These are phyloP conservation scores for Clavariopsis aquatica DNA, from an alignment of 495 filamentous ascomycete genomes.

Conservation along the genomic window DNA sequence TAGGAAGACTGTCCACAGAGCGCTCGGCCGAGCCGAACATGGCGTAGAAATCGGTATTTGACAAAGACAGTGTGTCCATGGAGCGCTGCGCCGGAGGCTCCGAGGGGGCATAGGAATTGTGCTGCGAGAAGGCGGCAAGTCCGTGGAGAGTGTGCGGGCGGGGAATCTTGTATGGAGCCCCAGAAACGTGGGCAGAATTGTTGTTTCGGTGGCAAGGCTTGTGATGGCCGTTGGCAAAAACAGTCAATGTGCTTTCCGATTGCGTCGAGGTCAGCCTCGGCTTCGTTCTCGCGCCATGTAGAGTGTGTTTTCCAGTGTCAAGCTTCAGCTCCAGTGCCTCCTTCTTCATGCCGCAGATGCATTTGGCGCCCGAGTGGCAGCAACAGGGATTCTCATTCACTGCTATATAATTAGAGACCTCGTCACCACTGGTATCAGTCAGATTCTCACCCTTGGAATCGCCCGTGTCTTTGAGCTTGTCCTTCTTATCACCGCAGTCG, in stretches of 20 bases:
- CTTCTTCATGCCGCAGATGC: conserved; percentile 90
- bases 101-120: conserved; percentile 8
- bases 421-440: conserved; percentile 47
- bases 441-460: conserved; percentile 64
- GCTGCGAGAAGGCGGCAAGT: conserved; percentile 23
- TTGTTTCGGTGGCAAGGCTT: conserved; percentile 89
- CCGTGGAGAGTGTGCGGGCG: conserved; percentile 71
- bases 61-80: conserved; percentile 33
- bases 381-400: conserved; percentile 65
- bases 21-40: conserved; percentile 33
- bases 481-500: conserved; percentile 89
- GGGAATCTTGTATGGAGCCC: conserved; percentile 77
- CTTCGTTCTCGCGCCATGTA: conserved; percentile 58
- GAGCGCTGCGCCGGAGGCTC: conserved; percentile 22
- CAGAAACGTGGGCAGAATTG: conserved; percentile 78
- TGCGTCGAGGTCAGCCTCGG: conserved; percentile 77
- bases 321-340: conserved; percentile 71
- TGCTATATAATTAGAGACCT: conserved; percentile 53
- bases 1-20: conserved; percentile 38
- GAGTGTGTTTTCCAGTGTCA: conserved; percentile 62
- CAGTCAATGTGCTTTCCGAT: conserved; percentile 79
- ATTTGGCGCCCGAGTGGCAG: conserved; percentile 89
- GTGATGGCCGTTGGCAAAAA: conserved; percentile 92
- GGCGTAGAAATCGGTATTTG: conserved; percentile 31
- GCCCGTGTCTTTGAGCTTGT: conserved; percentile 50